phyloP scores from a whole-genome alignment of 1,139 yeast genomes.

The Sugiyamaella neomexicana region DNA sequence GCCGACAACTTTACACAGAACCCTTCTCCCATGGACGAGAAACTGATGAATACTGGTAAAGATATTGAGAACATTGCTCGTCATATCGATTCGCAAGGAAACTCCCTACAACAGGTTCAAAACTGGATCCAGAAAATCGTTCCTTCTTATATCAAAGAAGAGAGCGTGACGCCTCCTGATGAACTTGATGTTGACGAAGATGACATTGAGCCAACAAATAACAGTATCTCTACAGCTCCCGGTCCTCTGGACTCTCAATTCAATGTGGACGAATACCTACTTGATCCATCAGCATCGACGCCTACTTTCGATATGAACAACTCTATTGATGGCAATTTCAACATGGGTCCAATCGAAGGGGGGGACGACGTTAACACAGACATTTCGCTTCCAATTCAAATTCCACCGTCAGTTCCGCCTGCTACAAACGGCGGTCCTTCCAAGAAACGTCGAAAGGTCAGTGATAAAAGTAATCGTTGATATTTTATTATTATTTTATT shows the following conservation, averaged over 20 bases:
- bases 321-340: conserved; percentile 5
- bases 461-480: background rate
- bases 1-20: conserved; percentile 8
- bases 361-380: background rate
- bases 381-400: background rate
- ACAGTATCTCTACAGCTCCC: background rate
- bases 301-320: conserved; percentile 15
- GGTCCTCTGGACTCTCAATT: conserved; percentile 23
- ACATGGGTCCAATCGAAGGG: background rate
- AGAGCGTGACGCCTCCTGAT: conserved; percentile 4
- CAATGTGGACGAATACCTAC: conserved; percentile 35
- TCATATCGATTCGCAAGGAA: conserved; percentile 37
- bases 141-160: conserved; percentile 22
- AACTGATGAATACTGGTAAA: conserved; percentile 21
- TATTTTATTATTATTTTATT: background rate
- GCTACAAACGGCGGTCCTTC: conserved; percentile 9
- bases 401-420: background rate
- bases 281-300: conserved; percentile 24
- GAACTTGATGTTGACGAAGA: background rate
- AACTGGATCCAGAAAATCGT: conserved; percentile 38
- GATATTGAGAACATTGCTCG: conserved; percentile 35
- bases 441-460: conserved; percentile 15
- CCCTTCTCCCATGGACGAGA: conserved; percentile 16
- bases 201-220: background rate
- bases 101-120: conserved; percentile 39